phyloP scores from a whole-genome alignment of 1,139 yeast genomes.

The Scheffersomyces titani region DNA sequence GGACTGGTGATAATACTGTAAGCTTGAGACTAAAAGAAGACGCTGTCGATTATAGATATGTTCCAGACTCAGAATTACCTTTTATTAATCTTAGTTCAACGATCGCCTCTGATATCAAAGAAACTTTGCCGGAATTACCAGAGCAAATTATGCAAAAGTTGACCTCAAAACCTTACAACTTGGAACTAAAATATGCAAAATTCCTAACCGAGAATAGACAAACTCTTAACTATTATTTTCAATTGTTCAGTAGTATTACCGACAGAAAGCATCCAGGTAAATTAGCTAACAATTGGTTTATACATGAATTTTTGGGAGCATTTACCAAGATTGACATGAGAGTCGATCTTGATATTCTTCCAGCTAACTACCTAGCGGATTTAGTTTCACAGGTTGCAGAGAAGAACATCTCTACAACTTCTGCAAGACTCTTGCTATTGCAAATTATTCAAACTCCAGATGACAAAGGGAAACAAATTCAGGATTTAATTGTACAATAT shows the following conservation, averaged over 20 bases:
- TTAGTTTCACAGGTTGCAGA: slow-evolving; percentile 25
- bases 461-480: slow-evolving; percentile 30
- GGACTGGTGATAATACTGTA: slow-evolving; percentile 76
- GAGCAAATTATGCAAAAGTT: slow-evolving; percentile 57
- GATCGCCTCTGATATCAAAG: slow-evolving; percentile 35
- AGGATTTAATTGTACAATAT: slow-evolving; percentile 52
- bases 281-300: slow-evolving; percentile 75
- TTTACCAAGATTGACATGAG: slow-evolving; percentile 52
- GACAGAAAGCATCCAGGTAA: slow-evolving; percentile 26
- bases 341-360: slow-evolving; percentile 37
- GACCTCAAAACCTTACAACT: slow-evolving; percentile 50
- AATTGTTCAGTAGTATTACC: slow-evolving; percentile 31
- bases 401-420: slow-evolving; percentile 38
- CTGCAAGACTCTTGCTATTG: slow-evolving; percentile 64
- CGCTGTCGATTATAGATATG: slow-evolving; percentile 83
- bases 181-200: slow-evolving; percentile 72
- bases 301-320: slow-evolving; percentile 77
- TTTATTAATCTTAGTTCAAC: slow-evolving; percentile 45
- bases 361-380: slow-evolving; percentile 22
- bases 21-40: slow-evolving; percentile 76
- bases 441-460: slow-evolving; percentile 56
- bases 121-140: slow-evolving; percentile 61
- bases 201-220: slow-evolving; percentile 52
- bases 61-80: slow-evolving; percentile 93
- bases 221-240: slow-evolving; percentile 53